Conservation (phyloP, 1,284 basidiomycete species). For the Trametes pubescens region DNA sequence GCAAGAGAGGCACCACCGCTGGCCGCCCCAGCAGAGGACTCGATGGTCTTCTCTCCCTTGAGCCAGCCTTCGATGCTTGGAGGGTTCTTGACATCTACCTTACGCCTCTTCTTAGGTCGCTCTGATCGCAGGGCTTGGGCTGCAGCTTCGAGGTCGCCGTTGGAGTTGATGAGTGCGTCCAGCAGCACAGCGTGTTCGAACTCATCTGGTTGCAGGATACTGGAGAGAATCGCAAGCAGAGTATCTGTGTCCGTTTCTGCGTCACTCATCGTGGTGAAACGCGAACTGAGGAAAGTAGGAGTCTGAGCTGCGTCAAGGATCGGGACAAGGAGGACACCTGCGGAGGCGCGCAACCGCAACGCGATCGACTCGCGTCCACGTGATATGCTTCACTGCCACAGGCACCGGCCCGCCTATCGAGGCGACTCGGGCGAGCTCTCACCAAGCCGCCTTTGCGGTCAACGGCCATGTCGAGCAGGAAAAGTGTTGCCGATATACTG, state of each 20-base stretch:
- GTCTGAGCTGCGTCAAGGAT: too few relatives aligned
- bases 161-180: constrained; percentile 64
- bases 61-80: constrained; percentile 65
- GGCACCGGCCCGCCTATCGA: not conserved
- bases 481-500: not conserved
- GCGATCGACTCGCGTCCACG: constrained; percentile 11
- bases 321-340: not conserved
- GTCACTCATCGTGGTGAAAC: constrained; percentile 22
- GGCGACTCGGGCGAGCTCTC: not conserved
- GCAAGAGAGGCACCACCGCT: not conserved
- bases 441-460: not conserved
- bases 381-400: constrained; percentile 7
- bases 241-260: constrained; percentile 65
- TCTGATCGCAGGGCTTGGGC: constrained; percentile 47
- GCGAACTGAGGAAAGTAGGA: not conserved
- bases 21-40: not conserved
- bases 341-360: not conserved
- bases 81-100: constrained; percentile 42
- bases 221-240: constrained; percentile 71
- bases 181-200: constrained; percentile 56
- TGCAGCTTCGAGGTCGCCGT: constrained; percentile 70
- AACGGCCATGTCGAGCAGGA: constrained; percentile 21
- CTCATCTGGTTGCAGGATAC: constrained; percentile 56
- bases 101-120: constrained; percentile 47
- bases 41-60: constrained; percentile 19